These are phyloP conservation scores for Hydnomerulius pinastri DNA, from an alignment of 768 basidiomycete species.

Conservation along the genomic window DNA sequence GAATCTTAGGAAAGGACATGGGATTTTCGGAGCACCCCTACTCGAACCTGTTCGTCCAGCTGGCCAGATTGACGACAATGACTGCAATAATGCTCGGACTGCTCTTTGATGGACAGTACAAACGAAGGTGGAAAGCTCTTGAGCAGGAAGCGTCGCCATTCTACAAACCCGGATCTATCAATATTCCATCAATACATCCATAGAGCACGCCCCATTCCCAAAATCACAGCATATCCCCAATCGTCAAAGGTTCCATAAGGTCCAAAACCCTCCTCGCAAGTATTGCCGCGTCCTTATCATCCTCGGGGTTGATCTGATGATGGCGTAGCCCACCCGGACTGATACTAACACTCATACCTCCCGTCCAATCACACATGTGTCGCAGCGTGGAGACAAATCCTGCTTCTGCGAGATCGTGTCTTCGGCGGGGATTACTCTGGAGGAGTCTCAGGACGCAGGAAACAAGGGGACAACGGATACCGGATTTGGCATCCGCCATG, in stretches of 20 bases:
- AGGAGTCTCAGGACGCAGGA: slow-evolving; percentile 61
- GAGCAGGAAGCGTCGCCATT: too few species aligned
- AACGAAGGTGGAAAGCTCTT: too few species aligned
- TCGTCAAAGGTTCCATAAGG: slow-evolving; percentile 36
- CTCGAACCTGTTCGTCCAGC: too few species aligned
- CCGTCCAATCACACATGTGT: slow-evolving; percentile 44
- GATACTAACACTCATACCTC: slow-evolving; percentile 22
- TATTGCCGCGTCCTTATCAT: slow-evolving; percentile 60
- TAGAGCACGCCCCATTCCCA: too few species aligned
- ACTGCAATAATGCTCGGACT: too few species aligned
- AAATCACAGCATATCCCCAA: slow-evolving; percentile 27
- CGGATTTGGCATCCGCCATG: slow-evolving; percentile 59
- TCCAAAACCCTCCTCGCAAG: slow-evolving; percentile 58
- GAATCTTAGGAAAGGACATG: too few species aligned
- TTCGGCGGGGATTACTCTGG: slow-evolving; percentile 36
- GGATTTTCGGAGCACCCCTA: too few species aligned
- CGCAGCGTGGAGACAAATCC: slow-evolving; percentile 47
- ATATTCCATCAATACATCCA: too few species aligned
- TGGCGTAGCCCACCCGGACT: slow-evolving; percentile 32
- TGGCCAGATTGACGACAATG: too few species aligned
- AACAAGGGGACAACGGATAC: slow-evolving; percentile 61
- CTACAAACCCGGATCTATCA: too few species aligned
- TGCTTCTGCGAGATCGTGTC: slow-evolving; percentile 42
- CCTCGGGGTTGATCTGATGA: slow-evolving; percentile 49
- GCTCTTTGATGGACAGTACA: too few species aligned